Evolutionary conservation across 805 yeast genomes (phyloP), one percentile per base, ranked within the genome.

Genomic region (Candida pseudoglaebosa): DNA sequence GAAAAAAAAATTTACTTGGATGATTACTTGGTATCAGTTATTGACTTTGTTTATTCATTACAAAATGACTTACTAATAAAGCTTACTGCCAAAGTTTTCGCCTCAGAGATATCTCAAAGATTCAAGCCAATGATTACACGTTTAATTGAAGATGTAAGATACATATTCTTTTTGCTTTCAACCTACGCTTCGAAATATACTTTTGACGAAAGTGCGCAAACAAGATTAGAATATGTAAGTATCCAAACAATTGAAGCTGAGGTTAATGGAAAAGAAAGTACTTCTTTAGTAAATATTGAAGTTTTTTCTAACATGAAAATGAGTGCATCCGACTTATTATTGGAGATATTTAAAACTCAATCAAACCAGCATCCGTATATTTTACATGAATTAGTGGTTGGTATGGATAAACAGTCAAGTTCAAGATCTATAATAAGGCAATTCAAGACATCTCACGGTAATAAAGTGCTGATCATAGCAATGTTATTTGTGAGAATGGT

Each of bases 291-390:
- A 5, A 57, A 48, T 2, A 26, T 36, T 0, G 24, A 52, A 2
- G 43, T 41, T 5, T 52, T 58, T 4, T 64, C 62, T 12, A 47
- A 52, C 3, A 43, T 72, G 33, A 56, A 59, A 28, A 42, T 26
- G 18, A 51, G 45, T 9, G 48, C 61, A 28, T 50, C 68, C 22
- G 50, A 58, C 8, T 44, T 32, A 63, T 13, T 50, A 54, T 38
- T 28, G 18, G 33, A 36, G 6, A 60, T 78, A 8, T 79, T 75
- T 50, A 49, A 52, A 24, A 54, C 50, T 14, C 53, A 67, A 35
- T 57, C 63, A 1, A 73, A 70, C 29, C 95, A 87, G 49, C 61
- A 84, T 39, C 57, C 59, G 1, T 82, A 80, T 50, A 68, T 87
- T 4, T 48, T 85, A 5, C 73, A 73, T 38, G 93, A 87, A 52